Percentiles rank a stretch among this genome's conserved stretches.
phyloP scores from a whole-genome alignment of 164 flowering plant genomes.

The Vitis riparia region DNA sequence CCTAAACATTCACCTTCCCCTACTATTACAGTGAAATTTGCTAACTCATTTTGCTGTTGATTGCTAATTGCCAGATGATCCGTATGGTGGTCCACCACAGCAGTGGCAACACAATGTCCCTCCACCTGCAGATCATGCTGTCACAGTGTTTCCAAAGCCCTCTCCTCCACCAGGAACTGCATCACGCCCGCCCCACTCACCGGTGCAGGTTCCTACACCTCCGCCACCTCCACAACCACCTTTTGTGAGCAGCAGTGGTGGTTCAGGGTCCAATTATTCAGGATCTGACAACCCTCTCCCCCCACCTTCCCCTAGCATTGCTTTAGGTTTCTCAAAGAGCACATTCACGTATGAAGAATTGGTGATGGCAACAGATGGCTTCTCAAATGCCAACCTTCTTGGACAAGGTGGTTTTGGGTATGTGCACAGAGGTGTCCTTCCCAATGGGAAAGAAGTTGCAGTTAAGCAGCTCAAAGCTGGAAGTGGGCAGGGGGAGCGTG shows the following conservation, averaged over 20 bases:
- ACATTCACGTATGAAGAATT: conserved; percentile 83
- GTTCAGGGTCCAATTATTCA: conserved; percentile 71
- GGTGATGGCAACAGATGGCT: conserved; percentile 87
- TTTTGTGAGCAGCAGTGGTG: conserved; percentile 61
- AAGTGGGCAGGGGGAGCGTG: conserved; percentile 97
- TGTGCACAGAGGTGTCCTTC: conserved; percentile 90
- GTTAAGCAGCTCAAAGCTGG: conserved; percentile 86
- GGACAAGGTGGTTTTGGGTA: conserved; percentile 99
- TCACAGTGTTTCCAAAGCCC: conserved; percentile 40
- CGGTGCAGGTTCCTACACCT: conserved; percentile 9
- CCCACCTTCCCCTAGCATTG: conserved; percentile 72
- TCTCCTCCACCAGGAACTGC: conserved; percentile 53
- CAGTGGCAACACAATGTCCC: conserved; percentile 67
- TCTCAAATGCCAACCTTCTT: conserved; percentile 82
- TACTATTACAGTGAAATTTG: neutral
- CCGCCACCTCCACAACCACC: conserved; percentile 50
- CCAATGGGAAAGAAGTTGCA: conserved; percentile 90
- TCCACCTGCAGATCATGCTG: conserved; percentile 50
- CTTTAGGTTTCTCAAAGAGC: conserved; percentile 72
- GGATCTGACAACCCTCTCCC: conserved; percentile 51
- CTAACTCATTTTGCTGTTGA: conserved; percentile 2
- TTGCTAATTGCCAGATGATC: conserved; percentile 29
- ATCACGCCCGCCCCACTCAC: conserved; percentile 43
- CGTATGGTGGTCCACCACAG: conserved; percentile 45
- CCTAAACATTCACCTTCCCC: too few relatives aligned